Conservation (phyloP, 805 yeast genomes). For the Candida railenensis region DNA sequence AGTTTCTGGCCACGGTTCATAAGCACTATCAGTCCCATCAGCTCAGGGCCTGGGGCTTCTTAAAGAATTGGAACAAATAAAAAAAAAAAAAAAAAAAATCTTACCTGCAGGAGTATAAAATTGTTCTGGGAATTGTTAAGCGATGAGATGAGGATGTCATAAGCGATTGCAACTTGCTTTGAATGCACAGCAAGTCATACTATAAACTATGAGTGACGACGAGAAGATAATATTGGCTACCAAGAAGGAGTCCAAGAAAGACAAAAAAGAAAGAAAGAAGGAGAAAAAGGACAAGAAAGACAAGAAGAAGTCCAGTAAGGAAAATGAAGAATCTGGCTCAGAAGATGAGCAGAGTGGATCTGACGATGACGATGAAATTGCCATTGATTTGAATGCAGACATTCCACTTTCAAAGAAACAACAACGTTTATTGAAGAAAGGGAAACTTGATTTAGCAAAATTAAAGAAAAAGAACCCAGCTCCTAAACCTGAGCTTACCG, state of each 20-base stretch:
- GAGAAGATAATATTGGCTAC: background rate
- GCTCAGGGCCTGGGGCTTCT: too few species aligned
- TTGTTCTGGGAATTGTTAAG: background rate
- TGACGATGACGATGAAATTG: conserved; percentile 50
- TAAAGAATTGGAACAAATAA: too few species aligned
- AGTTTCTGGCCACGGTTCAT: too few species aligned
- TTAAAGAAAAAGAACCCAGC: conserved; percentile 39
- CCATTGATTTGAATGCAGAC: conserved; percentile 65
- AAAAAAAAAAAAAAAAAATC: too few species aligned
- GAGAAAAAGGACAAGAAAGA: conserved; percentile 7
- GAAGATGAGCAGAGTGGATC: conserved; percentile 8
- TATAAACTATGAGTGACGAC: background rate
- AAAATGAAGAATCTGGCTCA: conserved; percentile 15
- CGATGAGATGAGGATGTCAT: conserved; percentile 3
- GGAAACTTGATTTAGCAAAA: conserved; percentile 67
- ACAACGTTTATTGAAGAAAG: conserved; percentile 78
- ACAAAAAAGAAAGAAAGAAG: conserved; percentile 9
- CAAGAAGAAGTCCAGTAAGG: conserved; percentile 6
- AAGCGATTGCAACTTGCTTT: too few species aligned
- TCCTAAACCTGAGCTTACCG: conserved; percentile 36
- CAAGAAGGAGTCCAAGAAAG: conserved; percentile 9
- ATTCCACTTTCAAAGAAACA: conserved; percentile 91
- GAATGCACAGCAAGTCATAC: background rate
- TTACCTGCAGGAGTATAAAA: background rate
- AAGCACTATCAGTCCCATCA: too few species aligned